A percentile compares a stretch with the other conserved stretches of the same genome.
These are phyloP conservation scores for Chytriomyces hyalinus DNA, from an alignment of 192 early-diverging fungal genomes.

Conservation along the genomic window DNA sequence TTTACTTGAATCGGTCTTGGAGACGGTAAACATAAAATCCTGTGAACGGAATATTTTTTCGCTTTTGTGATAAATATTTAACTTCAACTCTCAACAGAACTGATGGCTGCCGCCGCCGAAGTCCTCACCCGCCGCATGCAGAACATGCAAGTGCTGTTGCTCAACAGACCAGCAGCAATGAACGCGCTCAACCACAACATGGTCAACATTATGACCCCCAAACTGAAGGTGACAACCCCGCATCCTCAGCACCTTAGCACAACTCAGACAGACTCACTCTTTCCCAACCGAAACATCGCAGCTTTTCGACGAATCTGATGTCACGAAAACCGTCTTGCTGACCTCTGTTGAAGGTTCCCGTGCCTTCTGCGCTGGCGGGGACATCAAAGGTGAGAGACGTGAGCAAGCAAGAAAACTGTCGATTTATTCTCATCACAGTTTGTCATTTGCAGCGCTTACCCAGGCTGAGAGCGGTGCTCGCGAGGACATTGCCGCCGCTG, in stretches of 20 bases:
- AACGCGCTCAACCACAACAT: constrained; percentile 87
- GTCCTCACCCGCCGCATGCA: constrained; percentile 50
- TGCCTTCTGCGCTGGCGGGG: constrained; percentile 87
- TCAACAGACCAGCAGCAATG: constrained; percentile 71
- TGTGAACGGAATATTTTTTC: no score
- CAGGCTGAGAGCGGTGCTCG: constrained; percentile 32
- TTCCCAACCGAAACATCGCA: neutral
- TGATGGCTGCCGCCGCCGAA: constrained; percentile 22
- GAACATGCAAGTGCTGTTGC: constrained; percentile 49
- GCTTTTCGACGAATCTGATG: constrained; percentile 43
- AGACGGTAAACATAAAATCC: no score
- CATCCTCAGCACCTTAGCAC: neutral
- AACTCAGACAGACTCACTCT: neutral
- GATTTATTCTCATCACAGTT: constrained; percentile 7
- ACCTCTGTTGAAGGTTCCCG: constrained; percentile 66
- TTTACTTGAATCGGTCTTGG: no score
- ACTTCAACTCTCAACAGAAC: neutral
- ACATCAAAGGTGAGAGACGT: constrained; percentile 17
- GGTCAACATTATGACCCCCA: constrained; percentile 78
- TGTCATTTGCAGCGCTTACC: neutral
- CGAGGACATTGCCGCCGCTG: constrained; percentile 50
- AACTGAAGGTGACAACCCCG: constrained; percentile 68
- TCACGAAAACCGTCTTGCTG: constrained; percentile 85
- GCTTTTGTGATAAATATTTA: neutral
- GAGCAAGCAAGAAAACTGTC: neutral